Evolutionary conservation across 2,329 filamentous ascomycete genomes (phyloP), one percentile per base, ranked within the genome.

Genomic region (Fusarium tanahbumbuense): DNA sequence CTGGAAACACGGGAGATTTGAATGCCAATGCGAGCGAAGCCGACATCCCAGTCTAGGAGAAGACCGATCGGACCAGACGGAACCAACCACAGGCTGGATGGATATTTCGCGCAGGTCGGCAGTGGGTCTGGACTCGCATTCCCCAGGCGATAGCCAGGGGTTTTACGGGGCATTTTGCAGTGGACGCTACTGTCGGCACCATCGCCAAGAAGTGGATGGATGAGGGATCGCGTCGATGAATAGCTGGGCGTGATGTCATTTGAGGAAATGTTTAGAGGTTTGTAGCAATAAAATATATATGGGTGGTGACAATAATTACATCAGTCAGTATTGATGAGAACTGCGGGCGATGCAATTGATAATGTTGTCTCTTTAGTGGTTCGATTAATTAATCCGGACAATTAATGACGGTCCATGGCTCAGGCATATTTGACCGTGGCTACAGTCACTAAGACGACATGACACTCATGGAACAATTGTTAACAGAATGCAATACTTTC

Each of bases 21-120:
- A 58, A 55, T 64, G 37, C 61, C 60, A 59, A 65, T 57, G 55
- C 45, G 37, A 28, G 20, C 46, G 54, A 34, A 37, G 34, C 34
- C 34, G 34, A 37, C 30, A 57, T 46, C 52, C 30, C 44, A 60
- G 59, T 61, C 58, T 32, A 68, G 44, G 61, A 50, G 61, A 57
- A 64, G 34, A 56, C 56, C 64, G 68, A 64, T 71, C 68, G 59
- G 62, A 60, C 67, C 69, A 65, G 69, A 50, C 50, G 56, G 71
- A 52, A 65, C 73, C 73, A 74, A 71, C 67, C 71, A 71, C 61
- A 58, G 41, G 64, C 58, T 65, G 56, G 63, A 55, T 62, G 63
- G 23, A 28, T 64, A 62, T 60, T 68, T 70, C 58, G 70, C 70
- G 62, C 63, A 64, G 52, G 20, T 34, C 9, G 32, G 20, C 42